phyloP scores from a whole-genome alignment of 1,284 basidiomycete genomes.

The Xerocomus minutiporus region DNA sequence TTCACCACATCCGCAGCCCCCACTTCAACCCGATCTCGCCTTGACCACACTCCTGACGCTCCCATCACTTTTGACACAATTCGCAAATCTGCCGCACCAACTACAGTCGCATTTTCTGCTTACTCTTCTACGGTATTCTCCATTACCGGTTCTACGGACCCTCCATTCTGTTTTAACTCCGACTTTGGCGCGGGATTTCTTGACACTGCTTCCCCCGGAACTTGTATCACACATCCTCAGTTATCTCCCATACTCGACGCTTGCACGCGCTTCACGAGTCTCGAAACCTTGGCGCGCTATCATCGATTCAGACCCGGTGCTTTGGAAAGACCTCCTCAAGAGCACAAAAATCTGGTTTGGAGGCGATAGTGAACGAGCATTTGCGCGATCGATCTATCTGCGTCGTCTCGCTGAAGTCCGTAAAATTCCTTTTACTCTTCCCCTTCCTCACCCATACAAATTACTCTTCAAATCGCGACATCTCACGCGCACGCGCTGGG shows the following conservation, averaged over 20 bases:
- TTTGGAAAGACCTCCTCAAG: conserved; percentile 80
- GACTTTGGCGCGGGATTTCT: conserved; percentile 81
- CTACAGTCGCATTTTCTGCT: conserved; percentile 84
- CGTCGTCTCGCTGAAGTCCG: conserved; percentile 47
- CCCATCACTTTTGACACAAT: conserved; percentile 72
- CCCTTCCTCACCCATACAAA: conserved; percentile 79
- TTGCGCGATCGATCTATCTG: conserved; percentile 58
- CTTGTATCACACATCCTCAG: conserved; percentile 77
- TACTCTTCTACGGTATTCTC: conserved; percentile 78
- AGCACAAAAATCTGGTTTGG: conserved; percentile 82
- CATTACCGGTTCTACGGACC: conserved; percentile 77
- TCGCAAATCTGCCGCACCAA: conserved; percentile 62
- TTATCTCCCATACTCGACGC: conserved; percentile 69
- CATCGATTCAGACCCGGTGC: conserved; percentile 78
- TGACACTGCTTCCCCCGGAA: conserved; percentile 80
- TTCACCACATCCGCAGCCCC: conserved; percentile 61
- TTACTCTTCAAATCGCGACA: conserved; percentile 82
- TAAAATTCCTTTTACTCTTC: conserved; percentile 44
- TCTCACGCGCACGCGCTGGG: conserved; percentile 74
- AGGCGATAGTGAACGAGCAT: conserved; percentile 67
- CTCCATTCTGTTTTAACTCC: conserved; percentile 80
- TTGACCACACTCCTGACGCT: conserved; percentile 76
- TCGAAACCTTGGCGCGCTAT: conserved; percentile 77
- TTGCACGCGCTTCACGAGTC: conserved; percentile 77
- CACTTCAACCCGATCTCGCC: conserved; percentile 73